Base-by-base conservation (phyloP, 768 basidiomycete species). In the Pleurotus salmoneostramineus region DNA sequence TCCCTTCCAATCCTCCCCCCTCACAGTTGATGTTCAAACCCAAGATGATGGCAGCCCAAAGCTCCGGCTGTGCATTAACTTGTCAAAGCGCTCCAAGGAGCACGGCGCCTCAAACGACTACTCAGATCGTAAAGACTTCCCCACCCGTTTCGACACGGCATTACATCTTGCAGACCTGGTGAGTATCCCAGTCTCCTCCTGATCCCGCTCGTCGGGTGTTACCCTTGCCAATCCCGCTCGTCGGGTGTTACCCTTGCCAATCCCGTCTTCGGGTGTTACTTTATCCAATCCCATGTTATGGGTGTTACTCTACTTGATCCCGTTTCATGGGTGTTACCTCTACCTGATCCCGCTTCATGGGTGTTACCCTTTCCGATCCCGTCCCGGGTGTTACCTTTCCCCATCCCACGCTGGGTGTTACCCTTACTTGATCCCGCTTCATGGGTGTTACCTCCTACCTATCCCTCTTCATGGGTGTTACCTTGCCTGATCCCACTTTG, bases 1-100 rank as follows among this genome's bases (percentile, higher is more conserved):
- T 3, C 66, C 68, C 8, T 74, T 72, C 55, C 61, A 65, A 31
- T 64, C 62, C 5, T 67, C 70, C 0, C 71, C 72, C 1, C 61
- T 72, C 17, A 62, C 64, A 21, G 59, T 68, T 17, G 10, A 54
- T 0, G 60, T 55, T 5, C 36, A 59, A 15, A 6, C 33, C 4
- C 64, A 67, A 45, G 62, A 42, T 12, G 64, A 50, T 6, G 17
- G 45, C 7, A 58, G 60, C 0, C 45, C 60, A 15, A 67, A 67
- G 55, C 35, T 51, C 0, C 46, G 64, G 5, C 50, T 65, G 0
- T 65, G 64, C 40, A 40, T 60, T 1, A 56, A 67, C 43, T 48
- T 65, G 1, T 67, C 64, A 3, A 66, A 64, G 36, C 52, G 44
- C 15, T 35, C 46, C 37, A 10, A 3, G n/a, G 3, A 12, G 0